Percentiles rank a stretch among this genome's conserved stretches.
These are phyloP conservation scores for Hyaloperonospora arabidopsidis DNA, from an alignment of 352 stramenopile genomes.

Conservation along the genomic window DNA sequence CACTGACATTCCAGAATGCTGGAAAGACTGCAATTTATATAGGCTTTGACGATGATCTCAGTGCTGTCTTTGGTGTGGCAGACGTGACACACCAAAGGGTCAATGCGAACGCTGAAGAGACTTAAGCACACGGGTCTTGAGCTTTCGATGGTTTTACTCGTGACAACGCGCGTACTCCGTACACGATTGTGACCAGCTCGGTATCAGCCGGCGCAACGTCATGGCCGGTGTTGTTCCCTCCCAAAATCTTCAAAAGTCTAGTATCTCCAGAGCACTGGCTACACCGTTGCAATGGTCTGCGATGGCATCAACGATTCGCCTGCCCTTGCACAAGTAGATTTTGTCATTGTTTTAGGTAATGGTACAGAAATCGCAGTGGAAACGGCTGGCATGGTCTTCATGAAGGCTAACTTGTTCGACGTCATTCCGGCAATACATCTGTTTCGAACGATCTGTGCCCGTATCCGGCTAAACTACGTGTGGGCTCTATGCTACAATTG, in stretches of 20 bases:
- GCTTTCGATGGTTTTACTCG: slow-evolving; percentile 98
- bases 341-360: slow-evolving; percentile 94
- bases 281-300: slow-evolving; percentile 93
- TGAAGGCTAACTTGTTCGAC: slow-evolving; percentile 87
- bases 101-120: slow-evolving; percentile 83
- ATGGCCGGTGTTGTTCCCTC: slow-evolving; percentile 94
- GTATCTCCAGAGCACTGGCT: slow-evolving; percentile 82
- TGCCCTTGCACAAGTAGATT: slow-evolving; percentile 92
- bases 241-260: slow-evolving; percentile 92
- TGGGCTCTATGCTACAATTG: slow-evolving; percentile 98
- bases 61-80: slow-evolving; percentile 74
- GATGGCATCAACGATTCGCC: slow-evolving; percentile 99
- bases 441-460: slow-evolving; percentile 91
- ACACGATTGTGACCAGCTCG: slow-evolving; percentile 88
- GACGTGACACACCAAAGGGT: slow-evolving; percentile 89
- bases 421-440: slow-evolving; percentile 96
- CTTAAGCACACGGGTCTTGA: slow-evolving; percentile 89
- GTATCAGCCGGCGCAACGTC: slow-evolving; percentile 88
- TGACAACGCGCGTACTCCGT: slow-evolving; percentile 92
- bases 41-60: slow-evolving; percentile 75
- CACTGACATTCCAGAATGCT: slow-evolving; percentile 71
- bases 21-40: slow-evolving; percentile 95
- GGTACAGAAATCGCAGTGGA: slow-evolving; percentile 97
- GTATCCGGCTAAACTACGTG: slow-evolving; percentile 96
- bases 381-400: slow-evolving; percentile 90